phyloP scores from a whole-genome alignment of 1,284 basidiomycete genomes.

The Athelia psychrophila region DNA sequence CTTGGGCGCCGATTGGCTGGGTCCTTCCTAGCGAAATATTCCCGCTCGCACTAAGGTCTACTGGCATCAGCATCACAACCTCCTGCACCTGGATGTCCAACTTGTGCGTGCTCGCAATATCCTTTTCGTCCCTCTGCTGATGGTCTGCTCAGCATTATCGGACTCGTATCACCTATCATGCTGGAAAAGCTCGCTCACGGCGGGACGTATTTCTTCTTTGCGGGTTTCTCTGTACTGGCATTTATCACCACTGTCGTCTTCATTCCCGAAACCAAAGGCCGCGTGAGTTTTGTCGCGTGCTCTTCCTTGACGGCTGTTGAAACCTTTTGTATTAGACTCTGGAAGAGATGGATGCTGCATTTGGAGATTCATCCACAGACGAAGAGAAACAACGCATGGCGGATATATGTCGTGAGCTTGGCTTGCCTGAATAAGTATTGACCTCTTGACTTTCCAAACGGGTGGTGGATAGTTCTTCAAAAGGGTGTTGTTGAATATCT shows the following conservation, averaged over 20 bases:
- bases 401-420: constrained; percentile 24
- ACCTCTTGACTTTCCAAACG: too few species aligned
- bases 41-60: constrained; percentile 28
- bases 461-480: too few species aligned
- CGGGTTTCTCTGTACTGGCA: constrained; percentile 21
- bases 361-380: constrained; percentile 25
- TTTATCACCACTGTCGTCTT: constrained; percentile 19
- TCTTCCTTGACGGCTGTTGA: constrained; percentile 2
- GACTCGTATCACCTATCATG: constrained; percentile 27
- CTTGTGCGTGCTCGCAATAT: constrained; percentile 11
- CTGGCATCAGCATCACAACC: constrained; percentile 30
- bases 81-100: constrained; percentile 27
- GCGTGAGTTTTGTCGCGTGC: constrained; percentile 13
- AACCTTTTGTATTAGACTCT: constrained; percentile 13
- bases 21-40: constrained; percentile 30
- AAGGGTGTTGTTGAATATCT: too few species aligned
- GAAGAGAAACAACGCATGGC: constrained; percentile 25
- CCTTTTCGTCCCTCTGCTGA: background rate
- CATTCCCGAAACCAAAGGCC: constrained; percentile 1
- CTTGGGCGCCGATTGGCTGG: constrained; percentile 33
- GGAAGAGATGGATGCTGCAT: constrained; percentile 30
- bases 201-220: constrained; percentile 28
- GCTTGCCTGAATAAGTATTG: constrained; percentile 22
- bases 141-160: constrained; percentile 17
- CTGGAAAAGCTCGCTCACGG: constrained; percentile 18